Base-by-base conservation (phyloP, 129 eudicot genomes). In the Pseudognaphalium luteoalbum region DNA sequence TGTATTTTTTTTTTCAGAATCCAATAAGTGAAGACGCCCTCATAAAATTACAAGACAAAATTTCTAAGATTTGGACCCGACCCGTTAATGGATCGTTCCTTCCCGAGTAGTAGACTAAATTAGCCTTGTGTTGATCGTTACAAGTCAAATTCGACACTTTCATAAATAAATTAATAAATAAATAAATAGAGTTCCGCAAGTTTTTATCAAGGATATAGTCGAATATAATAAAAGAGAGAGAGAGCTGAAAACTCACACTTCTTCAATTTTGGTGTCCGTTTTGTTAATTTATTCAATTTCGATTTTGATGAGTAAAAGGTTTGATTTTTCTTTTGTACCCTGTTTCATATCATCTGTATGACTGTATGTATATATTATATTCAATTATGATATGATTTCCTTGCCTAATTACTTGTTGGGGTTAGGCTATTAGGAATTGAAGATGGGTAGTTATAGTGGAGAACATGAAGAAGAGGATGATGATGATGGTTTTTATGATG, bases 401-500 rank as follows among this genome's bases (percentile, higher is more conserved):
- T 58, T 57, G 77, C 50, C 61, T 17, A 15, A 52, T 63, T 33
- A 2, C 25, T 21, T 80, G 41, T 66, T 47, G 73, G 76, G 75
- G 25, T 41, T 78, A 81, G 87, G 80, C 60, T 85, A 79, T 74
- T 47, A 47, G 52, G 74, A 81, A 66, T 47, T 42, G 78, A 84
- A 32, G 83, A 86, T 88, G 93, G 85, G 76, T 73, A 72, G 69
- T 78, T 70, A 39, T 73, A 73, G 68, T 80, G 87, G 69, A 47
- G 75, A 74, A 14, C 87, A 80, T 59, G 87, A 75, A 37, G 75
- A 75, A 37, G 75, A 71, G 8, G 90, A 80, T 69, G 86, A 80
- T 69, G 86, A 86, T 58, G 91, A 90, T 80, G 76, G 75, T 7
- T 93, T 87, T 73, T 85, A 82, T 70, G 97, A 88, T 59, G 81